Evolutionary conservation across 1,139 yeast genomes (phyloP).

Genomic region (Diutina sp.): DNA sequence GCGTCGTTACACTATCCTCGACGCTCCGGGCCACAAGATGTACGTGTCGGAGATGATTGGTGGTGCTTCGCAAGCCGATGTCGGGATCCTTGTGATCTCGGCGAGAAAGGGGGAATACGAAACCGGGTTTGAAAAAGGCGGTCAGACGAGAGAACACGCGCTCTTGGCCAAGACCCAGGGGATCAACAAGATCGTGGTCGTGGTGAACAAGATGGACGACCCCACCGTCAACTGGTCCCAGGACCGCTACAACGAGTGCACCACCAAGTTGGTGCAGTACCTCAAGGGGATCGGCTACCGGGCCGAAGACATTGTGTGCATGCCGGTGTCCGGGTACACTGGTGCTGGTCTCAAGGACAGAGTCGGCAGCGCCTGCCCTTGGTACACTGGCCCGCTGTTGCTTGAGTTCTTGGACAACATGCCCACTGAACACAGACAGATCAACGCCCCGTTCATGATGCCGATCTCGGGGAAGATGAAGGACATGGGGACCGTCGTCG

Average conservation of each 20-base stretch:
- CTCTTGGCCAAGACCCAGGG: conserved; percentile 96
- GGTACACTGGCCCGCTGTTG: conserved; percentile 90
- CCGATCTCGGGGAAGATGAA: conserved; percentile 92
- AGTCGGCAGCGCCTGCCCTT: conserved; percentile 65
- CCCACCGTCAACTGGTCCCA: conserved; percentile 93
- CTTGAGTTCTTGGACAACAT: conserved; percentile 79
- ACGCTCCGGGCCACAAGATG: conserved; percentile 99
- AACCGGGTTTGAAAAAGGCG: conserved; percentile 98
- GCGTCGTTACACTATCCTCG: conserved; percentile 94
- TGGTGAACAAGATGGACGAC: conserved; percentile 97
- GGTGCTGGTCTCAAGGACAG: conserved; percentile 95
- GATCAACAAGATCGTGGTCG: conserved; percentile 85
- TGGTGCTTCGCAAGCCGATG: conserved; percentile 99
- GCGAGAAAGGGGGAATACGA: conserved; percentile 99
- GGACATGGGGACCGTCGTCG: conserved; percentile 93
- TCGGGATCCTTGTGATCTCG: conserved; percentile 90
- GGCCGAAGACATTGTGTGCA: conserved; percentile 72
- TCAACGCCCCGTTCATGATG: conserved; percentile 93
- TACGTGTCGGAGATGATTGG: conserved; percentile 99
- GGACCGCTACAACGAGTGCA: conserved; percentile 95
- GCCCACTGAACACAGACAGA: conserved; percentile 72
- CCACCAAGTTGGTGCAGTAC: conserved; percentile 60
- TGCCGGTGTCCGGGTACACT: conserved; percentile 97
- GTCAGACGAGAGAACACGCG: conserved; percentile 98
- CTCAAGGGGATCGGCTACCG: conserved; percentile 85